Percentiles rank a stretch among this genome's conserved stretches.
Evolutionary conservation across 768 basidiomycete species (phyloP).

Genomic region (Trametes meyenii): DNA sequence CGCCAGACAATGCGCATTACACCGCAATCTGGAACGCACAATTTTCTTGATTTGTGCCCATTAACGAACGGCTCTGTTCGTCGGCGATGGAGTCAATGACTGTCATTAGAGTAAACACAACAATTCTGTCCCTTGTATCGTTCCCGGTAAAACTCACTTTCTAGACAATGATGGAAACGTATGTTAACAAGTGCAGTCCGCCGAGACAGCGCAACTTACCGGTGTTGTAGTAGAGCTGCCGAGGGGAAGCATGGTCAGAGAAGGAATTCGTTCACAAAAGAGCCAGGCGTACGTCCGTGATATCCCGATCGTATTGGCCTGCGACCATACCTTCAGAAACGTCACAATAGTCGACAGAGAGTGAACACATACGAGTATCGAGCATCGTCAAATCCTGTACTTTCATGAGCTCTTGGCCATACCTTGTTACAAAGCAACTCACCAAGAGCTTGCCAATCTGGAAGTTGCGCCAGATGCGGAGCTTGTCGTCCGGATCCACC

Average conservation of each 20-base stretch:
- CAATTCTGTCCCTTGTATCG: neutral
- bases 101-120: constrained; percentile 19
- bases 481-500: constrained; percentile 54
- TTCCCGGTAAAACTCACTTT: neutral
- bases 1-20: neutral
- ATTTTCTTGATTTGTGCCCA: constrained; percentile 57
- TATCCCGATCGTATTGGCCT: constrained; percentile 57
- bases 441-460: constrained; percentile 61
- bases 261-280: neutral
- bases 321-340: neutral
- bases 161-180: neutral
- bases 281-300: constrained; percentile 48
- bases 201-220: constrained; percentile 33
- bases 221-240: constrained; percentile 53
- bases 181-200: neutral
- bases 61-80: constrained; percentile 50
- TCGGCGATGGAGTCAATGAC: constrained; percentile 48
- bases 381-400: constrained; percentile 56
- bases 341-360: neutral
- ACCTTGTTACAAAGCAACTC: neutral
- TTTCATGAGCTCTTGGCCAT: neutral
- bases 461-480: constrained; percentile 66
- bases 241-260: neutral
- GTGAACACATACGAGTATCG: constrained; percentile 52
- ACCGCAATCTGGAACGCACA: constrained; percentile 36